phyloP scores from a whole-genome alignment of 164 flowering plant genomes.

The Akebia trifoliata region DNA sequence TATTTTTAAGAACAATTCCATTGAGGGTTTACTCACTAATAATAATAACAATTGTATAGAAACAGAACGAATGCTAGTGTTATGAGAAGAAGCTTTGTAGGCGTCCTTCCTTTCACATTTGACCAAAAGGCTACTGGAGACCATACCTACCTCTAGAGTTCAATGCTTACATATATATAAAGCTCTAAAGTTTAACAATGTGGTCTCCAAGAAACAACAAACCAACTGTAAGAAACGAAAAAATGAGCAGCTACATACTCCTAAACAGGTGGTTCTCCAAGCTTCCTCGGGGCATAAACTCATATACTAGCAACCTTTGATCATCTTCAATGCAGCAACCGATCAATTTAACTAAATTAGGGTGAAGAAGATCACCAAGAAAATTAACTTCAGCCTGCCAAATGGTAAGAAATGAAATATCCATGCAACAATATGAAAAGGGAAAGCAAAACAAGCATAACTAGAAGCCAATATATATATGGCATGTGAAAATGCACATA shows the following conservation, averaged over 20 bases:
- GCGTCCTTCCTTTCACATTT: too few relatives aligned
- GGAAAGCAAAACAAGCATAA: neutral
- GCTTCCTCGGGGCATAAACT: conserved; percentile 97
- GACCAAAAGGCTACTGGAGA: too few relatives aligned
- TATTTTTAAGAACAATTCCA: too few relatives aligned
- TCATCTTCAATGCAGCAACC: conserved; percentile 98
- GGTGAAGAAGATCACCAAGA: conserved; percentile 90
- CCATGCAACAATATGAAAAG: neutral
- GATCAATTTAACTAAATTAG: conserved; percentile 79
- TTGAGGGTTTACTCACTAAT: too few relatives aligned
- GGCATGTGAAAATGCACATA: too few relatives aligned
- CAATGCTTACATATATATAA: too few relatives aligned
- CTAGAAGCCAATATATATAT: too few relatives aligned
- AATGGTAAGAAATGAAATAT: conserved; percentile 4
- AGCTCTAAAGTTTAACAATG: too few relatives aligned
- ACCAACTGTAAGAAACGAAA: neutral
- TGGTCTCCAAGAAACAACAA: too few relatives aligned
- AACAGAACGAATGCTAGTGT: conserved; percentile 23
- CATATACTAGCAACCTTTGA: conserved; percentile 88
- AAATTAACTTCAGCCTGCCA: conserved; percentile 92
- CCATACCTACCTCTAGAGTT: too few relatives aligned
- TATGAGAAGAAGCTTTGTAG: neutral
- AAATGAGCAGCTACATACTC: conserved; percentile 45
- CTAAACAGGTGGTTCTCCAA: conserved; percentile 94
- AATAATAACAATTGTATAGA: too few relatives aligned